phyloP scores from a whole-genome alignment of 2,329 filamentous ascomycete genomes.

The Fusarium sp. region DNA sequence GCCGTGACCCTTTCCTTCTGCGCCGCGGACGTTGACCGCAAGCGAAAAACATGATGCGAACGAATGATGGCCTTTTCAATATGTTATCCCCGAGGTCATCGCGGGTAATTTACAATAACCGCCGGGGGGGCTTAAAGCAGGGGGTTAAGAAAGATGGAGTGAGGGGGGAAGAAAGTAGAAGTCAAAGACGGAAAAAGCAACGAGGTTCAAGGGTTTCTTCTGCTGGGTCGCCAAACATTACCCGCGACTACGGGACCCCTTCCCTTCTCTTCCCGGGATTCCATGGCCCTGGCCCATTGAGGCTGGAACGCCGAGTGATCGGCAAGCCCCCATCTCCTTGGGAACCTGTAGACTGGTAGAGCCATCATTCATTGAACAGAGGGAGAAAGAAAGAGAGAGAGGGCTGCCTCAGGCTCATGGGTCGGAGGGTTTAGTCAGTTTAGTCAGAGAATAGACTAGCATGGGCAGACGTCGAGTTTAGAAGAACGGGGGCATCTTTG shows the following conservation, averaged over 20 bases:
- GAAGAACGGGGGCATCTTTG: not conserved
- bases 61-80: not conserved
- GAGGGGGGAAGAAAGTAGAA: not conserved
- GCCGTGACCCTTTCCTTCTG: not conserved
- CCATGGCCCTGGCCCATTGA: not conserved
- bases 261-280: not conserved
- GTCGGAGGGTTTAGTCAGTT: not conserved
- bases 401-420: not conserved
- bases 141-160: not conserved
- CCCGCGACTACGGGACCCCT: not conserved
- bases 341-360: not conserved
- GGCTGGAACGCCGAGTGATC: conserved; percentile 17
- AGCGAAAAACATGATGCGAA: not conserved
- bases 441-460: not conserved
- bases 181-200: conserved; percentile 5
- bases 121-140: not conserved
- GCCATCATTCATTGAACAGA: not conserved
- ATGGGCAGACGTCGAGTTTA: conserved; percentile 17
- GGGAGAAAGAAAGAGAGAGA: not conserved
- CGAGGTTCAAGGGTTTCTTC: conserved; percentile 2
- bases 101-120: not conserved
- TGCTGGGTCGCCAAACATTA: not conserved
- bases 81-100: not conserved
- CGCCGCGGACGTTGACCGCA: not conserved
- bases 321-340: conserved; percentile 2